These are phyloP conservation scores for Sarocladium brachiariae DNA, from an alignment of 2,329 filamentous ascomycete species.

Conservation along the genomic window DNA sequence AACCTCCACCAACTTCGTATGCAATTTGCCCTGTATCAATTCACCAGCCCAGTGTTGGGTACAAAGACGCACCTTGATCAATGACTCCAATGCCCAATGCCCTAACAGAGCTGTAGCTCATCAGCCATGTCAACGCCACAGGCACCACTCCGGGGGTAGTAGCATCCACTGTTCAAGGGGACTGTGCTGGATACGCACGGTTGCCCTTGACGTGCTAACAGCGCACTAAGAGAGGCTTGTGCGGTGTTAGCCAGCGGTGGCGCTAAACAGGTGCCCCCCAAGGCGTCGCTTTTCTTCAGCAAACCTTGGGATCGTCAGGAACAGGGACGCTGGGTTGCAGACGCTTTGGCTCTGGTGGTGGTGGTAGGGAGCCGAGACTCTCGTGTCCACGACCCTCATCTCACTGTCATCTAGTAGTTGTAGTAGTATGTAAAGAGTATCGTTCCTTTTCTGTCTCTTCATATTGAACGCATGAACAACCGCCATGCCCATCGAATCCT, in stretches of 20 bases:
- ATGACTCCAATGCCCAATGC: too few species aligned
- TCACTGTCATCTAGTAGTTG: not conserved
- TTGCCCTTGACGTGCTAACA: not conserved
- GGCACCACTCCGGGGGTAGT: too few species aligned
- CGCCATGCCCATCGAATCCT: not conserved
- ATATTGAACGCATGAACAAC: not conserved
- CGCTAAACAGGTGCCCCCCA: not conserved
- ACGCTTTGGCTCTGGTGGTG: not conserved
- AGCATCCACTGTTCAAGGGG: too few species aligned
- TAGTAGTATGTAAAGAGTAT: too few species aligned
- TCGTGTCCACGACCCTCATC: not conserved
- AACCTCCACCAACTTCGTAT: too few species aligned
- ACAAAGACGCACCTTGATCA: too few species aligned
- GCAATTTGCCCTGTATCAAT: too few species aligned
- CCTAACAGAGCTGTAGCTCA: too few species aligned
- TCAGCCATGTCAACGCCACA: too few species aligned
- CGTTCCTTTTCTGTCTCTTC: not conserved
- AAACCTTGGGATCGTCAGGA: conserved; percentile 4
- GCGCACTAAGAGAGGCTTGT: not conserved
- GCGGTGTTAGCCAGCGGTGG: not conserved
- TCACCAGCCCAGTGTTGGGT: too few species aligned
- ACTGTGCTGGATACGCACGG: not conserved
- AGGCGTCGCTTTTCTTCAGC: not conserved
- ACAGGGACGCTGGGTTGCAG: not conserved
- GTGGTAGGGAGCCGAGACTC: not conserved